These are phyloP conservation scores for Diaporthe helianthi DNA, from an alignment of 2,329 filamentous ascomycete species.

Conservation along the genomic window DNA sequence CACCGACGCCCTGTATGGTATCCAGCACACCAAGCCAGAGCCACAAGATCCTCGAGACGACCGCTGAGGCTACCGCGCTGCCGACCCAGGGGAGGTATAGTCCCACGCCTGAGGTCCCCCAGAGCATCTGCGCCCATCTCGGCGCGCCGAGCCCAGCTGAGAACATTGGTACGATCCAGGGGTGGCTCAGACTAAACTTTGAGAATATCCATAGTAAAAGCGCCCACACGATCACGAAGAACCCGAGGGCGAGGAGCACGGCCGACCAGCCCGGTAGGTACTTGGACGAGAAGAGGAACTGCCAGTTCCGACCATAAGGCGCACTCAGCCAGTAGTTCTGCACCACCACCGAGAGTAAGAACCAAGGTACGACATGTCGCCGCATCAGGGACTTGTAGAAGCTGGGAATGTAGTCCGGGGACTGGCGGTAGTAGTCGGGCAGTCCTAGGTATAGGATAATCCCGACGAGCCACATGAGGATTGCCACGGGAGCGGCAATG, in stretches of 20 bases:
- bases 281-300: conserved; percentile 67
- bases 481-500: conserved; percentile 63
- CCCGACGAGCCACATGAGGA: conserved; percentile 65
- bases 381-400: conserved; percentile 69
- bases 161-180: conserved; percentile 72
- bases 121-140: conserved; percentile 72
- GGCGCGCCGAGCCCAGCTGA: conserved; percentile 71
- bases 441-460: conserved; percentile 64
- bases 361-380: conserved; percentile 73
- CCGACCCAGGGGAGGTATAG: conserved; percentile 69
- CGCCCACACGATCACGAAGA: conserved; percentile 64
- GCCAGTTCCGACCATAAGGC: conserved; percentile 72
- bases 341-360: conserved; percentile 67
- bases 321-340: conserved; percentile 73
- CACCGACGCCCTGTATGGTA: conserved; percentile 68
- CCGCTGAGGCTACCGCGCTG: conserved; percentile 56
- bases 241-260: conserved; percentile 60
- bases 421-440: conserved; percentile 70
- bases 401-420: conserved; percentile 67
- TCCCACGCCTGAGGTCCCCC: conserved; percentile 67
- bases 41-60: conserved; percentile 66
- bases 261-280: conserved; percentile 64
- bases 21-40: conserved; percentile 73
- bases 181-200: conserved; percentile 65
- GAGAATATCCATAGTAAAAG: conserved; percentile 58